Evolutionary conservation across 495 filamentous ascomycete species (phyloP), one percentile per base, ranked within the genome.

Genomic region (Xylaria castorea): DNA sequence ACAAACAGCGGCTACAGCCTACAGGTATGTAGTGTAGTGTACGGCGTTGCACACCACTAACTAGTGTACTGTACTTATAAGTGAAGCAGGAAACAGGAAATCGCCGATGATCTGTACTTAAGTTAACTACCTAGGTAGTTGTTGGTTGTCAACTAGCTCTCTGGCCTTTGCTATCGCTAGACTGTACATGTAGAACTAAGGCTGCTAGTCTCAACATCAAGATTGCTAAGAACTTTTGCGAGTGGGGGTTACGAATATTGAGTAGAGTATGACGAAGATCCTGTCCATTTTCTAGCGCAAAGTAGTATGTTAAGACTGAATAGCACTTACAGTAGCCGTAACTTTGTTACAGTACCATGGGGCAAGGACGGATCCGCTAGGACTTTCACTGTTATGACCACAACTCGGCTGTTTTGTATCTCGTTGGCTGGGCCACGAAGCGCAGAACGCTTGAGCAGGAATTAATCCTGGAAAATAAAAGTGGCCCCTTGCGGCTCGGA

Each of bases 401-500:
- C 27, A n/a, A 68, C n/a, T 20, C n/a, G 7, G n/a, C 20, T 50
- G 16, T 8, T 61, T 69, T 46, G 58, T 12, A 63, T 30, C 64
- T 40, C 40, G 57, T 42, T 71, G 58, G 58, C 44, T 27, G 32
- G 30, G 53, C 55, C 58, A 64, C 57, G 68, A 71, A 48, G 44
- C 40, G 46, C 53, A 5, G 58, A 71, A 53, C 22, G 22, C 38
- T 42, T 27, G 38, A 69, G 25, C 53, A 46, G 57, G 58, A 63
- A 44, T 42, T 64, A 46, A 22, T 32, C 44, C 58, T 34, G 58
- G 30, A n/a, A 22, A 14, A 55, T 53, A 71, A 50, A 64, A 63
- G 58, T 51, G 68, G 53, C 30, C 68, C 68, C 42, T 51, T 63
- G 68, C 68, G 57, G 66, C 50, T 68, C 66, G 48, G 46, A 27